Conservation (phyloP, 2,329 filamentous ascomycete genomes). For the Cryphonectria naterciae region DNA sequence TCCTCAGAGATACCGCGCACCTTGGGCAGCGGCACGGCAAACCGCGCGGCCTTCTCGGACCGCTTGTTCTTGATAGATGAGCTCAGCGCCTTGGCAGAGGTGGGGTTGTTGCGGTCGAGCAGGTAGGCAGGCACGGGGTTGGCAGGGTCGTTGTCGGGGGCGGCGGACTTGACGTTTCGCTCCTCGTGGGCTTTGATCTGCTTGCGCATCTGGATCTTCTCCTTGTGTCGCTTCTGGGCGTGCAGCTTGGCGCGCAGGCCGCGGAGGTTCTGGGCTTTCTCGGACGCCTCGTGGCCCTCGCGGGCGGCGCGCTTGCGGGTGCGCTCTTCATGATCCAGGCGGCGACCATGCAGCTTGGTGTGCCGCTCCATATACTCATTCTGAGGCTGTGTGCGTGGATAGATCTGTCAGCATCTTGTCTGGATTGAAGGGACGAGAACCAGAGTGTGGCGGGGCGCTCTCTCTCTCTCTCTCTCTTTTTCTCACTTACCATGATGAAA, state of each 20-base stretch:
- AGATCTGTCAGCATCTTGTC: constrained; percentile 24
- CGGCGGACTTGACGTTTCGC: constrained; percentile 87
- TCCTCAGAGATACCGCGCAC: constrained; percentile 92
- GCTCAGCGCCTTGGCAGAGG: constrained; percentile 48
- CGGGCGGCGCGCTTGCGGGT: constrained; percentile 84
- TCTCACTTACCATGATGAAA: constrained; percentile 23
- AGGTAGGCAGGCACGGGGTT: constrained; percentile 91
- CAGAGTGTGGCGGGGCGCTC: neutral
- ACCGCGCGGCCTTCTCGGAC: constrained; percentile 90
- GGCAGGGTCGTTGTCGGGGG: constrained; percentile 75
- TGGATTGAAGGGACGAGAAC: constrained; percentile 34
- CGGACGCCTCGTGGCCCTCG: constrained; percentile 84
- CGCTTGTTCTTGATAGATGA: constrained; percentile 96
- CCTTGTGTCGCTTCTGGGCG: constrained; percentile 89
- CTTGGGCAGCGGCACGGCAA: constrained; percentile 89
- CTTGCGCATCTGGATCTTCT: constrained; percentile 99
- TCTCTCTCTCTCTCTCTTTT: neutral
- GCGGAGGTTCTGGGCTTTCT: constrained; percentile 90
- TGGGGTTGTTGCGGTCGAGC: constrained; percentile 72
- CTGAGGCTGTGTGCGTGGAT: constrained; percentile 65
- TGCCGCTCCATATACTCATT: constrained; percentile 85
- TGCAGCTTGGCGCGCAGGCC: constrained; percentile 92
- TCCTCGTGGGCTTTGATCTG: constrained; percentile 93
- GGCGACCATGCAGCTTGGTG: constrained; percentile 60
- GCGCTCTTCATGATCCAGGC: constrained; percentile 80